These are phyloP conservation scores for Tuber umbilicatum DNA, from an alignment of 495 filamentous ascomycete species.

Conservation along the genomic window DNA sequence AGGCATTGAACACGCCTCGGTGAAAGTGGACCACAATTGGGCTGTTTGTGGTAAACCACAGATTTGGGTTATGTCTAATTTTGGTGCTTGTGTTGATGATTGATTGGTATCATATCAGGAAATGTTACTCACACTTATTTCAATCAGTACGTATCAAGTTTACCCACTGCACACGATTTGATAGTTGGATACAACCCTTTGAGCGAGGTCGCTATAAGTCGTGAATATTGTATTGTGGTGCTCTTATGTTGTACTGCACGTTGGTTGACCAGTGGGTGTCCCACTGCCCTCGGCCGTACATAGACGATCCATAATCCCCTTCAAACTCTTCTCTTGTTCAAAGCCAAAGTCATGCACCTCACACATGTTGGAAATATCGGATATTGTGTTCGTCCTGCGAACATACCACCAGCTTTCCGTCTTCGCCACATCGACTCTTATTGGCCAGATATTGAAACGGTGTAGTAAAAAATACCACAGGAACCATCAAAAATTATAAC, in stretches of 20 bases:
- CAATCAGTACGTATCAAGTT: not conserved
- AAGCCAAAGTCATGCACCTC: not conserved
- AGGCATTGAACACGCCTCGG: slow-evolving; percentile 15
- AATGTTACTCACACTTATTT: not conserved
- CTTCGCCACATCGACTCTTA: not conserved
- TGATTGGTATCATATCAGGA: not conserved
- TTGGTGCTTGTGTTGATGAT: not conserved
- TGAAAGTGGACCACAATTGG: slow-evolving; percentile 17
- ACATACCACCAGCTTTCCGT: not conserved
- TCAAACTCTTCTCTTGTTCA: too few relatives aligned
- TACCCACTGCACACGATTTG: too few relatives aligned
- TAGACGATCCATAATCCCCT: too few relatives aligned
- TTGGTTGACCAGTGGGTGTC: too few relatives aligned
- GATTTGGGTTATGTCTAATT: not conserved
- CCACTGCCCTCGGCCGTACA: too few relatives aligned
- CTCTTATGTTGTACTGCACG: too few relatives aligned
- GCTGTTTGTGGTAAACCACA: not conserved
- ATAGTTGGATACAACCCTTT: too few relatives aligned
- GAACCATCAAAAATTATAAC: not conserved
- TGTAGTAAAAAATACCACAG: not conserved
- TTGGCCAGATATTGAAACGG: not conserved
- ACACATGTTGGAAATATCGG: not conserved
- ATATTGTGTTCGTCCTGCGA: not conserved
- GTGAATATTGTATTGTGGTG: too few relatives aligned
- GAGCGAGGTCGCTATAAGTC: too few relatives aligned